A percentile compares a stretch with the other conserved stretches of the same genome.
Conservation (phyloP, 192 early-diverging fungal genomes). For the Coemansia sp. region DNA sequence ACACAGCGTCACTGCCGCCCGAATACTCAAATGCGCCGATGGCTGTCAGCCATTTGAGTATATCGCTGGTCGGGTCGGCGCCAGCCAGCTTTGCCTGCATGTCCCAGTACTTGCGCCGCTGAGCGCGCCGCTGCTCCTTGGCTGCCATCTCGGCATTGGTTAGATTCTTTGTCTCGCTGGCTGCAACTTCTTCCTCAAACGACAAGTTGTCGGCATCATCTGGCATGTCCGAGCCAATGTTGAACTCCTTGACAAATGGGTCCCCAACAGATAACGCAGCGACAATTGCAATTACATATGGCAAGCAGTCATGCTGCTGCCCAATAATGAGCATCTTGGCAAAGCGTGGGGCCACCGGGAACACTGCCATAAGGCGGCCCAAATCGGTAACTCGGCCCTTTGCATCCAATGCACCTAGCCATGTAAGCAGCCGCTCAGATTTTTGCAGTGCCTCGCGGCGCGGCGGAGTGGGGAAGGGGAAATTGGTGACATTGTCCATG, state of each 20-base stretch:
- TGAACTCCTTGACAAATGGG: slow-evolving; percentile 79
- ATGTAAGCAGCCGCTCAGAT: slow-evolving; percentile 77
- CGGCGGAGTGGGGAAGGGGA: slow-evolving; percentile 98
- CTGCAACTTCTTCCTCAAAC: slow-evolving; percentile 39
- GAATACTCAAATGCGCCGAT: slow-evolving; percentile 86
- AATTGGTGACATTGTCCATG: slow-evolving; percentile 90
- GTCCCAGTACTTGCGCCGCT: slow-evolving; percentile 68
- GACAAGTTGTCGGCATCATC: slow-evolving; percentile 49
- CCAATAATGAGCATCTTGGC: slow-evolving; percentile 78
- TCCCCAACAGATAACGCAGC: slow-evolving; percentile 91
- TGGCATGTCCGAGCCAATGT: slow-evolving; percentile 54
- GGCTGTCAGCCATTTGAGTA: slow-evolving; percentile 78
- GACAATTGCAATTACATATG: slow-evolving; percentile 88
- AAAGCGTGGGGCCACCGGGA: slow-evolving; percentile 90
- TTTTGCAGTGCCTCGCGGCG: slow-evolving; percentile 64
- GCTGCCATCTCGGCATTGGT: slow-evolving; percentile 59
- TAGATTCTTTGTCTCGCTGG: slow-evolving; percentile 57
- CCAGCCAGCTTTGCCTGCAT: slow-evolving; percentile 58
- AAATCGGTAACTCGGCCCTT: slow-evolving; percentile 74
- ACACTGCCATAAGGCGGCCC: slow-evolving; percentile 83
- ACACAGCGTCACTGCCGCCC: slow-evolving; percentile 66
- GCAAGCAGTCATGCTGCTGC: slow-evolving; percentile 79
- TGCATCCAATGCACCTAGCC: slow-evolving; percentile 70
- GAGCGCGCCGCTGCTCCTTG: slow-evolving; percentile 59
- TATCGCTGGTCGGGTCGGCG: slow-evolving; percentile 77